Percentiles rank a stretch among this genome's conserved stretches.
Evolutionary conservation across 352 stramenopile species (phyloP).

Genomic region (Phytopythium delawarense): DNA sequence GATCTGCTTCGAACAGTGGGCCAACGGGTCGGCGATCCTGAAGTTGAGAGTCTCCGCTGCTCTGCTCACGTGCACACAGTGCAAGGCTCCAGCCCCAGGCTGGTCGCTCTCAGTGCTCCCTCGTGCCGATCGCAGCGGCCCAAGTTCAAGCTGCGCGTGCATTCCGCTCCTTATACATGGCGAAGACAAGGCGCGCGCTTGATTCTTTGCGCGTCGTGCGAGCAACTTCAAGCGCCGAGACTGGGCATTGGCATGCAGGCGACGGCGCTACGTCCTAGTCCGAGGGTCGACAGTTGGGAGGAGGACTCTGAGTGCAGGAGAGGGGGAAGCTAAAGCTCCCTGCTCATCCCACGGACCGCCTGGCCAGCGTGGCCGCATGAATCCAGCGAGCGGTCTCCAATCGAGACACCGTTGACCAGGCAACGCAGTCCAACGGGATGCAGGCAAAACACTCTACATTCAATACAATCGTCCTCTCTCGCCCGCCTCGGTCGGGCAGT

Average conservation of each 20-base stretch:
- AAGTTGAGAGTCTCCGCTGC: no score
- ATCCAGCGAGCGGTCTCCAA: neutral
- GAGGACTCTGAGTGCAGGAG: no score
- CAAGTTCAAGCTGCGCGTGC: neutral
- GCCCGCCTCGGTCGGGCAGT: no score
- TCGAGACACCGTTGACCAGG: neutral
- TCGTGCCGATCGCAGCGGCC: no score
- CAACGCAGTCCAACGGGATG: neutral
- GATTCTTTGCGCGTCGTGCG: neutral
- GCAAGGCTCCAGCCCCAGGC: no score
- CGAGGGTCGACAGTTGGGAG: neutral
- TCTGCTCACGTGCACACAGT: no score
- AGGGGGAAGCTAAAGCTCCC: neutral
- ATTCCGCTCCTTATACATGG: conserved; percentile 4
- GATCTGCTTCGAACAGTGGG: neutral
- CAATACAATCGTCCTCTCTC: neutral
- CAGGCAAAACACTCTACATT: neutral
- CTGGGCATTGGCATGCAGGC: no score
- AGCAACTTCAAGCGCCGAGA: neutral
- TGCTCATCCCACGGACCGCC: neutral
- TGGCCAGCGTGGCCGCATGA: neutral
- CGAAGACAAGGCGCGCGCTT: conserved; percentile 1
- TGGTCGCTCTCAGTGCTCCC: no score
- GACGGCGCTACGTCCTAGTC: no score
- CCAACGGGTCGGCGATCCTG: neutral